Percentiles rank a stretch among this genome's conserved stretches.
These are phyloP conservation scores for Hypoxylon rubiginosum DNA, from an alignment of 2,329 filamentous ascomycete species.

Conservation along the genomic window DNA sequence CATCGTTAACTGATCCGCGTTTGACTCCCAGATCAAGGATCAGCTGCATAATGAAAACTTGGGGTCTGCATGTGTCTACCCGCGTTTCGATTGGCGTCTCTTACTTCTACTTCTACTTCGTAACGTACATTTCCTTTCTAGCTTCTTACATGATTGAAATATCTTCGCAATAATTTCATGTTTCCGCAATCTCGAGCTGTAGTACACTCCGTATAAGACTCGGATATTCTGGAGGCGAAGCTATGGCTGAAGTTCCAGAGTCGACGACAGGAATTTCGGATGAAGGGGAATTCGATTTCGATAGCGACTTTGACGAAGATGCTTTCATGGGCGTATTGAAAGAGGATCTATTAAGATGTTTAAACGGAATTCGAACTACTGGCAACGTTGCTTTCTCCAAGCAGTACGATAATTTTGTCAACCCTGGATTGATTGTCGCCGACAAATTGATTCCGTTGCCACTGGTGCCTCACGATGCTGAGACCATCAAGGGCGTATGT, in stretches of 20 bases:
- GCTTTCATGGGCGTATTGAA: not conserved
- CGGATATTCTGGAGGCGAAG: not conserved
- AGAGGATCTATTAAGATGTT: not conserved
- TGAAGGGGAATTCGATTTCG: not conserved
- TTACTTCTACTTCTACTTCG: not conserved
- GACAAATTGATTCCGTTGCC: conserved; percentile 47
- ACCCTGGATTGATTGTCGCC: conserved; percentile 48
- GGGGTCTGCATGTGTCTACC: not conserved
- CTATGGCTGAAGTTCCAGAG: not conserved
- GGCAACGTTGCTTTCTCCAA: conserved; percentile 38
- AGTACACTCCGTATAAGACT: too few relatives aligned
- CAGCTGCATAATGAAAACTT: not conserved
- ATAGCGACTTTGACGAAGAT: not conserved
- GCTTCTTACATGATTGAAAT: too few relatives aligned
- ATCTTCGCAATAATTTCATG: too few relatives aligned
- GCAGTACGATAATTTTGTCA: conserved; percentile 31
- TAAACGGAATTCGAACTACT: conserved; percentile 37
- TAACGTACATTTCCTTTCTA: not conserved
- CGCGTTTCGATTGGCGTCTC: not conserved
- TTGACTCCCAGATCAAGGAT: not conserved
- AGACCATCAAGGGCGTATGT: conserved; percentile 43
- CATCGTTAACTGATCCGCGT: not conserved
- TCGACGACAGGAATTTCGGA: not conserved
- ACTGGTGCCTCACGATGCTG: conserved; percentile 45
- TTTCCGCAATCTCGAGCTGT: too few relatives aligned